phyloP scores from a whole-genome alignment of 306 rosid genomes.

The Vigna hirtella region DNA sequence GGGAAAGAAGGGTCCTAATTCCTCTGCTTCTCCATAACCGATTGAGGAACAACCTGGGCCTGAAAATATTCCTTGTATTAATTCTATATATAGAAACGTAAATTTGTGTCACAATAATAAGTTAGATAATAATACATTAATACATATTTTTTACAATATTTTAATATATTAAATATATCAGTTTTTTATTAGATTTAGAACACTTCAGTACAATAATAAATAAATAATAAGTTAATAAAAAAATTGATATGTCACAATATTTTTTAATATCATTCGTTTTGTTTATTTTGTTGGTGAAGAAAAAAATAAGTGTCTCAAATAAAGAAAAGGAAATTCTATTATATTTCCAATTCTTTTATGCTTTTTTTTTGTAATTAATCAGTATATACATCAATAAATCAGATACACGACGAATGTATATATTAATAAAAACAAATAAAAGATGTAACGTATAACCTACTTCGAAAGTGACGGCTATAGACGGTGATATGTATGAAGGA shows the following conservation, averaged over 20 bases:
- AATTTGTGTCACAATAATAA: not conserved
- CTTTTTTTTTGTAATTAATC: not conserved
- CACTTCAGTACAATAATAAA: too few species aligned
- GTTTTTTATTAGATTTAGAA: too few species aligned
- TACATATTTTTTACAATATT: too few species aligned
- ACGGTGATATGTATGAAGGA: not conserved
- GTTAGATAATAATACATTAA: too few species aligned
- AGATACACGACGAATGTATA: not conserved
- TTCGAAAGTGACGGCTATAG: not conserved
- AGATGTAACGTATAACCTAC: constrained; percentile 5
- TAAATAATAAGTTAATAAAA: too few species aligned
- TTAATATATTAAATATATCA: too few species aligned
- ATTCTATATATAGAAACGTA: not conserved
- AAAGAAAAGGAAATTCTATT: not conserved
- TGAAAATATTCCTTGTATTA: constrained; percentile 42
- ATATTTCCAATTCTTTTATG: not conserved
- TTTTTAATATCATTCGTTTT: too few species aligned
- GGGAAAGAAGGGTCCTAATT: constrained; percentile 90
- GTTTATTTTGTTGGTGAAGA: too few species aligned
- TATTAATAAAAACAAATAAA: not conserved
- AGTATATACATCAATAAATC: constrained; percentile 5
- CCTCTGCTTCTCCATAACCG: constrained; percentile 88
- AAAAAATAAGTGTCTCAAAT: too few species aligned
- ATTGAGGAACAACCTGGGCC: constrained; percentile 94
- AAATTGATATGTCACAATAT: too few species aligned